Conservation (phyloP, 805 yeast species). For the Clavispora carvajalis region DNA sequence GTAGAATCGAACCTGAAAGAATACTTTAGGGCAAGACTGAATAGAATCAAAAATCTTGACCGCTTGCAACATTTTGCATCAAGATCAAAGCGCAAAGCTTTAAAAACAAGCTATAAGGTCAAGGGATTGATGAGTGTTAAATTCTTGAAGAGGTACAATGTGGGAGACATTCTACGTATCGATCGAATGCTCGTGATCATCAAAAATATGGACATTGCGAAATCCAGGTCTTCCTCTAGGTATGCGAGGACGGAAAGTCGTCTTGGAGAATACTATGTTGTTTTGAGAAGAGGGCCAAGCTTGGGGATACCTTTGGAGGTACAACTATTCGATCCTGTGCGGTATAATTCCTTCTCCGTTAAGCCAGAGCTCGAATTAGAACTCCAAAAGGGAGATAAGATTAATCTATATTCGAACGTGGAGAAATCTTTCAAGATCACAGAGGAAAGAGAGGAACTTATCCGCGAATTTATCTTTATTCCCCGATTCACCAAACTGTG, state of each 20-base stretch:
- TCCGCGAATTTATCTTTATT: conserved; percentile 47
- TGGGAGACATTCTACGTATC: conserved; percentile 60
- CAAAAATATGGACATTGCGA: conserved; percentile 22
- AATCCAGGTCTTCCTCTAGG: background rate
- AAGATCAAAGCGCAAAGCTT: conserved; percentile 21
- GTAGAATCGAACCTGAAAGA: conserved; percentile 5
- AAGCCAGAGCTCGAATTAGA: conserved; percentile 20
- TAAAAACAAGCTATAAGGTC: conserved; percentile 13
- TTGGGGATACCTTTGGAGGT: conserved; percentile 44
- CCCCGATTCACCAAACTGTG: conserved; percentile 51
- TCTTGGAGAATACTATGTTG: conserved; percentile 78
- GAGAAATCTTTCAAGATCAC: conserved; percentile 67
- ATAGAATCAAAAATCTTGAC: conserved; percentile 13
- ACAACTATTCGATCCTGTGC: conserved; percentile 54
- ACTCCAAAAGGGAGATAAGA: conserved; percentile 19
- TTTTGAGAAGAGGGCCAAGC: conserved; percentile 43
- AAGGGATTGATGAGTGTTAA: conserved; percentile 16
- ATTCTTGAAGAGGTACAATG: conserved; percentile 28
- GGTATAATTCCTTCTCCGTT: conserved; percentile 19
- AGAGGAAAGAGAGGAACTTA: conserved; percentile 19
- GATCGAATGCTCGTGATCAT: conserved; percentile 69
- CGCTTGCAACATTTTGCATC: conserved; percentile 21
- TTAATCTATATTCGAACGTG: conserved; percentile 55
- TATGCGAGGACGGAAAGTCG: conserved; percentile 27
- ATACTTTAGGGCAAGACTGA: conserved; percentile 11